Evolutionary conservation across 1,284 basidiomycete genomes (phyloP), one percentile per base, ranked within the genome.

Genomic region (Entoloma clypeatum): DNA sequence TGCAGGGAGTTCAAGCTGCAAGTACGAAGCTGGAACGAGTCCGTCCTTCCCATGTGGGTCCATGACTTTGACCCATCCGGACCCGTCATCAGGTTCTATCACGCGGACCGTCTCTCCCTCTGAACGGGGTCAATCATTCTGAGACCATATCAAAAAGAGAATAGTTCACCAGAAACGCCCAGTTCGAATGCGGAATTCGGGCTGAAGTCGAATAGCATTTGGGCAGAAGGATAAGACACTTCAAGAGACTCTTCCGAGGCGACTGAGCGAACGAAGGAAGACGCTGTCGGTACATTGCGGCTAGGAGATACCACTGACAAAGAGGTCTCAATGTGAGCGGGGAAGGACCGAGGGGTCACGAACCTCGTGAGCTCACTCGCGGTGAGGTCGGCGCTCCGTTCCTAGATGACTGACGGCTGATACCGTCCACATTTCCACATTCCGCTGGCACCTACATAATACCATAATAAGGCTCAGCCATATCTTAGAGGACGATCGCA

Each of bases 1-100:
- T 38, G 49, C 50, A 27, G 49, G 55, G 16, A 60, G 64, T 19
- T 59, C 53, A 19, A 62, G 49, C 51, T 79, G 71, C 26, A 91
- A 59, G 65, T 91, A 91, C 7, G 83, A 79, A 8, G 83, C 85
- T 11, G 89, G 89, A 11, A 91, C 80, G 24, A 91, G 73, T 2
- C 87, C 87, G 51, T 75, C 75, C 34, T 69, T 71, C 33, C 80
- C 79, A 17, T 64, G 61, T 24, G 59, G 51, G 53, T 83, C 74
- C 14, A 66, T 60, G 5, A 89, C 81, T 59, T 90, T 91, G n/a
- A 85, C 74, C 88, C 88, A 91, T 3, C 88, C 88, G 9, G 85
- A 86, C 4, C 82, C 86, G 54, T 91, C 88, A 52, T 91, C 86
- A 42, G 77, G 71, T 53, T 88, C 85, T 2, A 86, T 50, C 17